Evolutionary conservation across 2,329 filamentous ascomycete genomes (phyloP).

Genomic region (Penicillium verrucosum): DNA sequence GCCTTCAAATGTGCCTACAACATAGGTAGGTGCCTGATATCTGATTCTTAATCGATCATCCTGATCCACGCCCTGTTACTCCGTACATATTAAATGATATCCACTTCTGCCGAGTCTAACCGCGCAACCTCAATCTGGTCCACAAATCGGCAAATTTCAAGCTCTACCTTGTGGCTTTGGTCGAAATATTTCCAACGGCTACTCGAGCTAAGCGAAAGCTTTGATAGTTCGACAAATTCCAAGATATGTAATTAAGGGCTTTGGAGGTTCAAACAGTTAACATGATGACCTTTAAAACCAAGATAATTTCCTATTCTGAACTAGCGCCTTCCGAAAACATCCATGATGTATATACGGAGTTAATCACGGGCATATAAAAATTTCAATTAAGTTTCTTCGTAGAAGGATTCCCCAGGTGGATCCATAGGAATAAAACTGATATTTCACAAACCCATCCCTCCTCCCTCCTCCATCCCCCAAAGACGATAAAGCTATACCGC

Average conservation of each 20-base stretch:
- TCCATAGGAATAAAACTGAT: not conserved
- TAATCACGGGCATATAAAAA: not conserved
- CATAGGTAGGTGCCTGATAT: not conserved
- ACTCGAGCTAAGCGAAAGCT: not conserved
- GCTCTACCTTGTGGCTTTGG: not conserved
- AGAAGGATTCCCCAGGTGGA: not conserved
- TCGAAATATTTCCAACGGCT: not conserved
- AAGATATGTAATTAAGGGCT: not conserved
- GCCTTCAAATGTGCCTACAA: not conserved
- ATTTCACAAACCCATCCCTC: not conserved
- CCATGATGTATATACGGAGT: too few relatives aligned
- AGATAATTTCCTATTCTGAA: not conserved
- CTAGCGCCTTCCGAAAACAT: not conserved
- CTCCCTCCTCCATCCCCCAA: not conserved
- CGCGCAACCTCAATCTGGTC: not conserved
- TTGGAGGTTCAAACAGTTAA: not conserved
- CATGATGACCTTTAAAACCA: not conserved
- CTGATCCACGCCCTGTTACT: not conserved
- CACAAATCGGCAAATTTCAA: not conserved
- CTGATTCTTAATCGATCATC: not conserved
- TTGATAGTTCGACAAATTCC: not conserved
- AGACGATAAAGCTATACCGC: too few relatives aligned
- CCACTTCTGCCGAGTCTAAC: constrained; percentile 1
- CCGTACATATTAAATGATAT: not conserved
- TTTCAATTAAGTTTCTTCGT: not conserved